A percentile compares a stretch with the other conserved stretches of the same genome.
Conservation (phyloP, 2,329 filamentous ascomycete genomes). For the Zasmidium cellare region DNA sequence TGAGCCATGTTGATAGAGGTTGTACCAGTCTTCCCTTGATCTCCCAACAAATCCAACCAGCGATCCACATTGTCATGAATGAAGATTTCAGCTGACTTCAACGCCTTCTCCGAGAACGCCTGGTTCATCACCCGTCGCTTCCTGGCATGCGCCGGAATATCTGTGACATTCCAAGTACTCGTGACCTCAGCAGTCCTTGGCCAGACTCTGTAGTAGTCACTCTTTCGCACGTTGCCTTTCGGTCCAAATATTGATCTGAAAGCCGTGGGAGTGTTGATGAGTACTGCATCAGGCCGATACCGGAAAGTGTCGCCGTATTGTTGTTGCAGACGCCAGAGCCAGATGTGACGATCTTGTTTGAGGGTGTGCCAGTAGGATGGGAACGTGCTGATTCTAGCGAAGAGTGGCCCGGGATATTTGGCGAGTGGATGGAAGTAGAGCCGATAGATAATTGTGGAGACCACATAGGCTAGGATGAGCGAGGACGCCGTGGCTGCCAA, state of each 20-base stretch:
- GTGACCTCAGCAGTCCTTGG: conserved; percentile 10
- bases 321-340: conserved; percentile 18
- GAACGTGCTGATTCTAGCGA: conserved; percentile 15
- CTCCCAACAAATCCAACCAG: conserved; percentile 13
- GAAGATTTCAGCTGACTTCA: conserved; percentile 18
- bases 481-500: no score
- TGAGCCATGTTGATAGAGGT: conserved; percentile 41
- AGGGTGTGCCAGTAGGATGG: conserved; percentile 18
- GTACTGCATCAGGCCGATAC: conserved; percentile 21
- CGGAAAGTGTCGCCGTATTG: conserved; percentile 23
- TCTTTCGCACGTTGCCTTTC: conserved; percentile 23
- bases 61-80: conserved; percentile 20
- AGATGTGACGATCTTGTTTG: conserved; percentile 20
- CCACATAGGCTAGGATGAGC: not conserved
- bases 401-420: conserved; percentile 15
- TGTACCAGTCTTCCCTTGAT: not conserved
- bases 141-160: conserved; percentile 14
- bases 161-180: conserved; percentile 23
- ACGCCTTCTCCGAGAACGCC: conserved; percentile 21
- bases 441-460: conserved; percentile 3
- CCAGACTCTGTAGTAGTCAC: conserved; percentile 22
- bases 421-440: conserved; percentile 13
- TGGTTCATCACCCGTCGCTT: conserved; percentile 21
- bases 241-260: conserved; percentile 21
- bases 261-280: conserved; percentile 21